Base-by-base conservation (phyloP, 106 monocot genomes). In the Amphibolis antarctica region DNA sequence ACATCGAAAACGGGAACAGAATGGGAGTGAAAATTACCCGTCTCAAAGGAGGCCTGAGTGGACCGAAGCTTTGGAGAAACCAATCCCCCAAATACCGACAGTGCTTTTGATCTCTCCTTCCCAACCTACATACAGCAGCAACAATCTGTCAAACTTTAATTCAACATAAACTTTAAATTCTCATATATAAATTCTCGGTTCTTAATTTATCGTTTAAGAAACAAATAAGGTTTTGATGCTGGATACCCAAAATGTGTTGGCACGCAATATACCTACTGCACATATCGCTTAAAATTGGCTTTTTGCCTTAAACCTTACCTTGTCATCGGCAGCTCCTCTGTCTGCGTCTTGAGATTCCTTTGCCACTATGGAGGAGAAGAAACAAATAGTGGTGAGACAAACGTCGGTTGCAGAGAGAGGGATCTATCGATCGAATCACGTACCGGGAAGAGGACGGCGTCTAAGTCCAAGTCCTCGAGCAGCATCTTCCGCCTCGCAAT, bases 51-150 rank as follows among this genome's bases (percentile, higher is more conserved):
- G 70, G 71, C 42, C 70, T 93, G 93, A 18, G 93, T 74, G 62
- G 79, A 47, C 1, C 85, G 77, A 64, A 93, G 88, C 74, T 86
- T 93, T 52, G 93, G 93, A 44, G 88, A 75, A 67, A 93, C 89
- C 69, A 93, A 59, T 63, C 76, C 69, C 65, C 93, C 93, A 63
- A 93, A 93, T 2, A 89, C 71, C 30, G 83, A 56, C 19, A 89
- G 48, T 45, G 79, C 72, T 75, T 93, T 93, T 25, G 79, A 63
- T 70, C 86, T 89, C 59, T 77, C 79, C 57, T 55, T 77, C 53
- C 77, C 80, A 59, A 83, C 51, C 83, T 91, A 65, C 18, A 60
- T n/a, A n/a, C n/a, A n/a, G n/a, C n/a, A n/a, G n/a, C n/a, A n/a
- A n/a, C n/a, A n/a, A n/a, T n/a, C n/a, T n/a, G n/a, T n/a, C n/a